Conservation (phyloP, 1,284 basidiomycete species). For the Papiliotrema terrestris region DNA sequence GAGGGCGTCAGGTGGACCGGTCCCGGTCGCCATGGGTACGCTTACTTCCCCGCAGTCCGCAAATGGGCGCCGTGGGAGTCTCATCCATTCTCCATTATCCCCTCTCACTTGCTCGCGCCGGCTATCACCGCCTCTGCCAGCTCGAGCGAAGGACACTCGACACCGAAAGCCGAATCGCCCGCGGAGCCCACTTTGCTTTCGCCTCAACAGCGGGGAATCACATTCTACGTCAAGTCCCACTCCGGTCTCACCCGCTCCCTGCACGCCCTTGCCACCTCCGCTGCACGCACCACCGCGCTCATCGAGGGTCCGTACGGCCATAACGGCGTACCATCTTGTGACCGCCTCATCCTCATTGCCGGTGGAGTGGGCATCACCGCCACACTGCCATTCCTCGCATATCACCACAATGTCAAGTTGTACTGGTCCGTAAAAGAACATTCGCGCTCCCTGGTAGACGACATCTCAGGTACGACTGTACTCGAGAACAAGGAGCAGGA, state of each 20-base stretch:
- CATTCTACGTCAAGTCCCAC: conserved; percentile 1
- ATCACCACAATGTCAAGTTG: conserved; percentile 7
- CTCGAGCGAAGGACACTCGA: background rate
- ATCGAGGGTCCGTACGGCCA: conserved; percentile 12
- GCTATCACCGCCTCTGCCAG: background rate
- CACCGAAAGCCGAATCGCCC: background rate
- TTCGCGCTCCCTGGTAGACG: background rate
- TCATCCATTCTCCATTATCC: conserved; percentile 12
- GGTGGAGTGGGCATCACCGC: conserved; percentile 15
- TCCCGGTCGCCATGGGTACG: conserved; percentile 6
- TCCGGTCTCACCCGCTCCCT: conserved; percentile 1
- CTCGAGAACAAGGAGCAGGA: background rate
- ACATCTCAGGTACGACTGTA: background rate
- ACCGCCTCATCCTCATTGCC: conserved; percentile 7
- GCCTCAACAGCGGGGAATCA: background rate
- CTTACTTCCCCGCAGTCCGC: conserved; percentile 7
- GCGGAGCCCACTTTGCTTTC: background rate
- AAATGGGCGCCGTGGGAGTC: conserved; percentile 11
- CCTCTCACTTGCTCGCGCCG: background rate
- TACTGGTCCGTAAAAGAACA: conserved; percentile 5
- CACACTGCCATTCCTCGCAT: conserved; percentile 4
- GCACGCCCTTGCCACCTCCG: background rate
- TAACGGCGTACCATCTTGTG: background rate
- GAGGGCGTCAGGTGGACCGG: conserved; percentile 1
- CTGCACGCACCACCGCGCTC: background rate